phyloP scores from a whole-genome alignment of 805 yeast genomes.

The Torulaspora microellipsoides region DNA sequence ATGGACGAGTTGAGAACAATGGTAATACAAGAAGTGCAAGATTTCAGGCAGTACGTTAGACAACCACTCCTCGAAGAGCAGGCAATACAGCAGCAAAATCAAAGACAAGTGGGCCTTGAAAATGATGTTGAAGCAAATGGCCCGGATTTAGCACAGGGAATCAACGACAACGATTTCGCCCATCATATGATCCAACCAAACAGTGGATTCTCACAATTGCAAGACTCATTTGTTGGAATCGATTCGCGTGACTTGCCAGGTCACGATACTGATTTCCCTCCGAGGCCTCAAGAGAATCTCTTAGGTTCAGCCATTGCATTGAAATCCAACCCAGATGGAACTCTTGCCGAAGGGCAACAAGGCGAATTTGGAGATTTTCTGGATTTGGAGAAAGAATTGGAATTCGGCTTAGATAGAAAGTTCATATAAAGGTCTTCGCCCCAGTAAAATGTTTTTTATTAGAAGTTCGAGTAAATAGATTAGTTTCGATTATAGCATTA shows the following conservation, averaged over 20 bases:
- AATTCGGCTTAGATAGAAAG: conserved; percentile 60
- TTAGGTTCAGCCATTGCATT: conserved; percentile 23
- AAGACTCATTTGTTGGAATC: conserved; percentile 40
- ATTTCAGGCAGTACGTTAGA: conserved; percentile 77
- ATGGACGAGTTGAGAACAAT: conserved; percentile 67
- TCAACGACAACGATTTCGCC: conserved; percentile 16
- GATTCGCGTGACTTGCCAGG: conserved; percentile 42
- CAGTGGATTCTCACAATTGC: conserved; percentile 20
- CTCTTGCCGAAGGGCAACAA: conserved; percentile 12
- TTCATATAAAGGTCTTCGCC: conserved; percentile 6
- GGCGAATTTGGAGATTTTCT: conserved; percentile 30
- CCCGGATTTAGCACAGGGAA: conserved; percentile 25
- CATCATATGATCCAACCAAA: conserved; percentile 24
- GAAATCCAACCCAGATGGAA: conserved; percentile 8
- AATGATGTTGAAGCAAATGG: conserved; percentile 18
- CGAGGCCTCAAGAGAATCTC: conserved; percentile 55
- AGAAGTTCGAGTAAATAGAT: no score
- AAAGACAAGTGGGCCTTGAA: conserved; percentile 17
- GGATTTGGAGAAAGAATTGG: conserved; percentile 61
- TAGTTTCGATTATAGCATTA: no score
- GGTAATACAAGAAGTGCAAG: conserved; percentile 74
- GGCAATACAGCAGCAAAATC: conserved; percentile 27
- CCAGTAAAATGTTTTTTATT: no score
- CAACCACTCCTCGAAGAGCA: conserved; percentile 61
- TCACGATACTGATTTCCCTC: conserved; percentile 48